phyloP scores from a whole-genome alignment of 2,329 filamentous ascomycete genomes.

The Claviceps fusiformis region DNA sequence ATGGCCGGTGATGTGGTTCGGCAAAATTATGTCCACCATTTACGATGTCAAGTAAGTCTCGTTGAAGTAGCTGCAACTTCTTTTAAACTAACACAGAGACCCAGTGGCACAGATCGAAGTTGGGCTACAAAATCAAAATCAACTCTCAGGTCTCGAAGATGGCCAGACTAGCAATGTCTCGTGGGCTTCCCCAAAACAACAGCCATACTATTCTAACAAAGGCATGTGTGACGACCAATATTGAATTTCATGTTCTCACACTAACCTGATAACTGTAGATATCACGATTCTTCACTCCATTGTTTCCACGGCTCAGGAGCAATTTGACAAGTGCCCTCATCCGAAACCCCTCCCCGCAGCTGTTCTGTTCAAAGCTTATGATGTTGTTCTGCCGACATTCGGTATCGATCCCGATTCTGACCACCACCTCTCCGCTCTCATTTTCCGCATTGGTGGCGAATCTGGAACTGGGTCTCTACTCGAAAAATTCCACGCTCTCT shows the following conservation, averaged over 20 bases:
- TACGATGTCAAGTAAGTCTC: slow-evolving; percentile 2
- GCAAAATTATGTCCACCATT: neutral
- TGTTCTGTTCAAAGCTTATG: slow-evolving; percentile 71
- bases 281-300: slow-evolving; percentile 68
- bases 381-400: slow-evolving; percentile 57
- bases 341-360: slow-evolving; percentile 55
- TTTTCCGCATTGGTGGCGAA: slow-evolving; percentile 65
- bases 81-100: neutral
- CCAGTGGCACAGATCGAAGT: slow-evolving; percentile 14
- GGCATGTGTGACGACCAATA: slow-evolving; percentile 24
- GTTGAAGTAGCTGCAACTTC: neutral
- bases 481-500: slow-evolving; percentile 55
- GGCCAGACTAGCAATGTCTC: slow-evolving; percentile 1
- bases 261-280: slow-evolving; percentile 36
- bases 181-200: slow-evolving; percentile 5
- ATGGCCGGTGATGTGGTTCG: neutral
- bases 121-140: neutral
- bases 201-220: slow-evolving; percentile 45
- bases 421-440: slow-evolving; percentile 59
- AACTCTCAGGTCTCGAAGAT: slow-evolving; percentile 1
- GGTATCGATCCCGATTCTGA: slow-evolving; percentile 61
- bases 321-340: slow-evolving; percentile 42
- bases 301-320: slow-evolving; percentile 54
- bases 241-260: neutral
- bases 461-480: slow-evolving; percentile 43